These are phyloP conservation scores for Mortierella sp. DNA, from an alignment of 371 early-diverging fungal species.

Conservation along the genomic window DNA sequence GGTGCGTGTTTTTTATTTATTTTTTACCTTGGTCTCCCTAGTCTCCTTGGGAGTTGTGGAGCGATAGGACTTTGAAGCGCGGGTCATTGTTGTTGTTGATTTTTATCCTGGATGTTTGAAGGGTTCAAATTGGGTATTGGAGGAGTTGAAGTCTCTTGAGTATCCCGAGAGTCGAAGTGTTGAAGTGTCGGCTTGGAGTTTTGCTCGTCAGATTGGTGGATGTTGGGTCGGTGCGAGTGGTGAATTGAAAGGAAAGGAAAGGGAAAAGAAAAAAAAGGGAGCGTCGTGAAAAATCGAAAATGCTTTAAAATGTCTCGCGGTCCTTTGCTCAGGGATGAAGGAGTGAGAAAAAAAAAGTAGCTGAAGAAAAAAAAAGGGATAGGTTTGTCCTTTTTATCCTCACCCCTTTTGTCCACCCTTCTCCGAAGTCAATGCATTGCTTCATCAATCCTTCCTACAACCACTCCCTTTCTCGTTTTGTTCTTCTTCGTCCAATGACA, in stretches of 20 bases:
- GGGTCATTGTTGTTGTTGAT: slow-evolving; percentile 20
- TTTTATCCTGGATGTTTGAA: neutral
- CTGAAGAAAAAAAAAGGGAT: neutral
- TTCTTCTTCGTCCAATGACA: neutral
- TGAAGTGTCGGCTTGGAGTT: neutral
- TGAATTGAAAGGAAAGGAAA: neutral
- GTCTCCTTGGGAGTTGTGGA: slow-evolving; percentile 23
- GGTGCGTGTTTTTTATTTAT: no score
- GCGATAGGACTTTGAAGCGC: slow-evolving; percentile 22
- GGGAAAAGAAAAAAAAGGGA: neutral
- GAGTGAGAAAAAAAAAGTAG: slow-evolving; percentile 12
- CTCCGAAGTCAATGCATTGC: neutral
- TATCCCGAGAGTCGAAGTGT: neutral
- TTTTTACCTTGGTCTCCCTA: slow-evolving; percentile 32
- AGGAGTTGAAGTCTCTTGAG: neutral
- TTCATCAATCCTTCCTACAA: neutral
- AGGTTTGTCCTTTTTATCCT: slow-evolving; percentile 2
- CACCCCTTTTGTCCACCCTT: neutral
- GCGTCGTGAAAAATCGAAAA: no score
- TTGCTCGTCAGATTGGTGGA: neutral
- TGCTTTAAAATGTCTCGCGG: neutral
- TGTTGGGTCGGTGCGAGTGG: neutral
- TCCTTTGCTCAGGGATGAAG: neutral
- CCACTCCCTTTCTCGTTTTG: neutral
- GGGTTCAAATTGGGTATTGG: neutral